Conservation (phyloP, 345 rosid species). For the Linum trigynum region DNA sequence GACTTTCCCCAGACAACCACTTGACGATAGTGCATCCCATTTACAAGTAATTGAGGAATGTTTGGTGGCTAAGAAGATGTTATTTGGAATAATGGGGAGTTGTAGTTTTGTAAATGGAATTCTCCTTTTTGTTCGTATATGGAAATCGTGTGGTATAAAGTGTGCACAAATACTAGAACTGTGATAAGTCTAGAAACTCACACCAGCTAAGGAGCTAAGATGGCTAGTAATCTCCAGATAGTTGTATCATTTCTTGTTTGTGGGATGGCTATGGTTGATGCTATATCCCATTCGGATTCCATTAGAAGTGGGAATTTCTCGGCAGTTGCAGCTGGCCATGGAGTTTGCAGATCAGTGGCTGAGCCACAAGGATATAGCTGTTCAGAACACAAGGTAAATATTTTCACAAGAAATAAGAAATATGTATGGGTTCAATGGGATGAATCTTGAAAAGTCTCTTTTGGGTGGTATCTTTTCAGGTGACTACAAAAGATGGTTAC, state of each 20-base stretch:
- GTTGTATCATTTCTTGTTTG: not conserved
- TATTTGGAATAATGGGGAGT: no score
- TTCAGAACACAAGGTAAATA: constrained; percentile 30
- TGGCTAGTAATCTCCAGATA: not conserved
- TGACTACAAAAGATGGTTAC: constrained; percentile 47
- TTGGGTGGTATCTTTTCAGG: constrained; percentile 21
- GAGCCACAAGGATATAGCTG: constrained; percentile 26
- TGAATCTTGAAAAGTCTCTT: no score
- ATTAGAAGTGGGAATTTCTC: not conserved
- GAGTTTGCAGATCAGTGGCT: constrained; percentile 32
- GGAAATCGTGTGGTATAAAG: not conserved
- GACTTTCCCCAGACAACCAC: not conserved
- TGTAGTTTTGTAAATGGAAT: not conserved
- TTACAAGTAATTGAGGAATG: no score
- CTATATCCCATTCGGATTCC: not conserved
- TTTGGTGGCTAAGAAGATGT: no score
- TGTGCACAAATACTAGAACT: not conserved
- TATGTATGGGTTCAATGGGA: not conserved
- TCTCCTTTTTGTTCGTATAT: not conserved
- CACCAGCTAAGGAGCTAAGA: not conserved
- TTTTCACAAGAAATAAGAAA: not conserved
- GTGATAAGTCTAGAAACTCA: not conserved
- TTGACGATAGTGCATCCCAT: no score
- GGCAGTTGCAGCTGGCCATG: constrained; percentile 10
- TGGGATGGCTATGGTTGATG: not conserved